These are phyloP conservation scores for Rhodotorula toruloides DNA, from an alignment of 768 basidiomycete genomes.

Conservation along the genomic window DNA sequence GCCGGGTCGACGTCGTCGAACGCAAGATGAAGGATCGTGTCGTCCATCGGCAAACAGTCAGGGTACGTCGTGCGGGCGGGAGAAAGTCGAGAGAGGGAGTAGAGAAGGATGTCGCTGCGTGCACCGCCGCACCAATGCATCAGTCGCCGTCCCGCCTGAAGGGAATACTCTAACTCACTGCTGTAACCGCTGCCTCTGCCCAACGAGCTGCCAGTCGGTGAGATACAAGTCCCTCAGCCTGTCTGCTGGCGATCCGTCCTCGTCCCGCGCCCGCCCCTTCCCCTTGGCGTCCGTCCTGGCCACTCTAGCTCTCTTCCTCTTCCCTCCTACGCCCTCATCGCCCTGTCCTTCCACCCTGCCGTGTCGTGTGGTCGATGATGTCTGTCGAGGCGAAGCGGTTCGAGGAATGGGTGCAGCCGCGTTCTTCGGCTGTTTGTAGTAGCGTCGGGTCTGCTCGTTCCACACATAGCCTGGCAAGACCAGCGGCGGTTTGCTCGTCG, in stretches of 20 bases:
- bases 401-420: too few species aligned
- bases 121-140: fast-evolving
- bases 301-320: not conserved
- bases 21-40: constrained; percentile 21
- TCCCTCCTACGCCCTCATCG: not conserved
- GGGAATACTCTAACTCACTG: constrained; percentile 4
- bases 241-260: too few species aligned
- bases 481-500: too few species aligned
- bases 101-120: not conserved
- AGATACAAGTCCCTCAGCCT: not conserved
- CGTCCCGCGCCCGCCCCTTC: too few species aligned
- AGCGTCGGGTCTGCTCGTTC: too few species aligned
- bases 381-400: too few species aligned
- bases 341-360: too few species aligned
- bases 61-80: constrained; percentile 5
- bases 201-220: not conserved
- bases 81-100: not conserved
- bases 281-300: too few species aligned
- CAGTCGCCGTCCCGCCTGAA: too few species aligned
- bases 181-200: not conserved
- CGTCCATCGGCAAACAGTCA: constrained; percentile 30
- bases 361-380: too few species aligned
- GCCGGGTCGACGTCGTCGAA: constrained; percentile 18
- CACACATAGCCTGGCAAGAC: too few species aligned
- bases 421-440: too few species aligned